phyloP scores from a whole-genome alignment of 75 land plant species.

The Pinus albicaulis region DNA sequence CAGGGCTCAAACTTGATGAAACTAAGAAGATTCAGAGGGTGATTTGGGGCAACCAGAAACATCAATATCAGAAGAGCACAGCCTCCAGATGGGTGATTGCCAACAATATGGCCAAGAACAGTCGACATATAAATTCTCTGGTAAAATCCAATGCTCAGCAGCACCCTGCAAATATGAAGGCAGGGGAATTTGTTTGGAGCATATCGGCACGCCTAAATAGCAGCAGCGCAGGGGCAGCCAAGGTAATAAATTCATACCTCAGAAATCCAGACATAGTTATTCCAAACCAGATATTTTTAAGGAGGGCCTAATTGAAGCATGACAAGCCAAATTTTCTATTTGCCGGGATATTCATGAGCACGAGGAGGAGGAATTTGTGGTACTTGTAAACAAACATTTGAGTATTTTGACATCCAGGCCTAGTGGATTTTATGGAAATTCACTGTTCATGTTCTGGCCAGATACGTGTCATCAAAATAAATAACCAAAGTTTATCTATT shows the following conservation, averaged over 20 bases:
- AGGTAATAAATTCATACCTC: too few relatives aligned
- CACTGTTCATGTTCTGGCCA: too few relatives aligned
- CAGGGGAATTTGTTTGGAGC: constrained; percentile 5
- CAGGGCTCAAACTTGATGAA: constrained; percentile 27
- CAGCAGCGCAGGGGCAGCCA: background rate
- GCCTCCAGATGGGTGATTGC: constrained; percentile 6
- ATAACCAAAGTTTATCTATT: too few relatives aligned
- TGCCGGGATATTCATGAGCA: too few relatives aligned
- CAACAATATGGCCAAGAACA: background rate
- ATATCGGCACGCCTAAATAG: background rate
- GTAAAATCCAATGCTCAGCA: background rate
- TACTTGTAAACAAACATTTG: too few relatives aligned
- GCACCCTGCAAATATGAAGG: background rate
- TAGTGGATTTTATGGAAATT: too few relatives aligned
- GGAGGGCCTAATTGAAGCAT: too few relatives aligned
- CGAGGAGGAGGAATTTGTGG: too few relatives aligned
- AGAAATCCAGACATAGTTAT: constrained; percentile 4
- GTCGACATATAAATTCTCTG: background rate
- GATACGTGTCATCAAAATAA: too few relatives aligned
- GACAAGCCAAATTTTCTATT: too few relatives aligned
- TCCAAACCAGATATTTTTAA: background rate
- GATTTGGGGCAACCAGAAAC: background rate
- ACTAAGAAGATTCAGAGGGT: constrained; percentile 30
- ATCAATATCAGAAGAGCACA: background rate
- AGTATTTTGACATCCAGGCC: too few relatives aligned